Evolutionary conservation across 345 rosid genomes (phyloP).

Genomic region (Murraya paniculata): DNA sequence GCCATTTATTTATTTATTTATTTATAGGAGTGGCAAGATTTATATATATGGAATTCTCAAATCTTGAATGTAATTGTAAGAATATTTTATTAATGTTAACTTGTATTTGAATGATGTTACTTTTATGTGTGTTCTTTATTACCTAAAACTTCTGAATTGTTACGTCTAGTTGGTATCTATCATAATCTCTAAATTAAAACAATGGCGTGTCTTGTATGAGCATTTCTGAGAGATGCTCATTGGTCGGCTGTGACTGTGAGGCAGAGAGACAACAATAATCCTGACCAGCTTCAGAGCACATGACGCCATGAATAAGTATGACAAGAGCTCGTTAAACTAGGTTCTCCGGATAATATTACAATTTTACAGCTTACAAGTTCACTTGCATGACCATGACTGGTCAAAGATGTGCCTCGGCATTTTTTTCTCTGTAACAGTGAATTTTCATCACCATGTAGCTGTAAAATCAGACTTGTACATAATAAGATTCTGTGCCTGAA

Average conservation of each 20-base stretch:
- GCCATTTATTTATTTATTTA: not conserved
- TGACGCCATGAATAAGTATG: constrained; percentile 6
- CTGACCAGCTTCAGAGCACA: not conserved
- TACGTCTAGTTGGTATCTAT: not conserved
- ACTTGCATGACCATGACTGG: constrained; percentile 14
- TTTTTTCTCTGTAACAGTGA: not conserved
- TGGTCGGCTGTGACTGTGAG: not conserved
- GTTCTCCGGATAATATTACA: not conserved
- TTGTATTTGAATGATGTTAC: not conserved
- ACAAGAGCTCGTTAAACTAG: constrained; percentile 10
- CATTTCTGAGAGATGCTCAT: not conserved
- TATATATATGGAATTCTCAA: not conserved
- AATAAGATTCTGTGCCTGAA: not conserved
- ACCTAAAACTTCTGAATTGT: not conserved
- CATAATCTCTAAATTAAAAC: not conserved
- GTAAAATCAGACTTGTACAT: not conserved
- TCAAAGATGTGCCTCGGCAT: constrained; percentile 10
- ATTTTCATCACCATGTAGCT: not conserved
- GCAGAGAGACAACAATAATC: too few relatives aligned
- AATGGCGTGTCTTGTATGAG: not conserved
- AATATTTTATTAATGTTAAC: not conserved
- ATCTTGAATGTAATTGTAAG: not conserved
- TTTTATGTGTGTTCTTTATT: not conserved
- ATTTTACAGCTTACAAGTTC: not conserved
- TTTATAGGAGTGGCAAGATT: not conserved